Base-by-base conservation (phyloP, 1,139 yeast species). In the Chernovozyma sophiae-reginae region DNA sequence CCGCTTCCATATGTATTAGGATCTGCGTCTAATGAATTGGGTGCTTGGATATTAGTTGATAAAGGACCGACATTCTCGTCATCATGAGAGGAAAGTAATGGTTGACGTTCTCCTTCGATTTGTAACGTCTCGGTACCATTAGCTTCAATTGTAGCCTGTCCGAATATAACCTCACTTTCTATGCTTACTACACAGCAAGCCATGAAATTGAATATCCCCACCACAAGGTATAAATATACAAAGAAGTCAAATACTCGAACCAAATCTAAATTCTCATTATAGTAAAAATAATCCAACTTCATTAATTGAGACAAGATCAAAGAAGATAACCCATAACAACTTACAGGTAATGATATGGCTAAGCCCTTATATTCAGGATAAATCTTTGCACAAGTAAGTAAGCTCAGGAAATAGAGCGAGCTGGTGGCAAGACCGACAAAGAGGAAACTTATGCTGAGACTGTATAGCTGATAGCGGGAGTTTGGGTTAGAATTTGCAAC, bases 291-390 rank as follows among this genome's bases (percentile, higher is more conserved):
- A 3, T 53, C 43, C 30, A 68, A 42, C 37, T 73, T 72, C 52
- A 81, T 56, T 6, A 79, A 45, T 49, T 77, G 84, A 8, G 82
- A 77, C 3, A 79, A 77, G 41, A 84, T 59, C 37, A 85, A 63
- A 3, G 95, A 78, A 8, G 95, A 82, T 22, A 87, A 55, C 1
- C 97, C 97, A 58, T 84, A 89, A 44, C 85, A 82, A 1, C 95
- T 78, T 3, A 92, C 90, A 0, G 97, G 97, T 27, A 86, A 72
- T 33, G 95, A 83, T 32, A 92, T 87, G 29, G 96, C 85, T 43
- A 90, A 62, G 2, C 95, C 85, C 43, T 86, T 84, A 33, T 70
- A 71, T 26, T 77, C 65, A 0, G 96, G 95, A 51, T 79, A 85
- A 19, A 87, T 74, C 47, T 82, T 80, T 2, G 96, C 95, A 60